Conservation (phyloP, 2,329 filamentous ascomycete species). For the Ophiocordyceps unilateralis region DNA sequence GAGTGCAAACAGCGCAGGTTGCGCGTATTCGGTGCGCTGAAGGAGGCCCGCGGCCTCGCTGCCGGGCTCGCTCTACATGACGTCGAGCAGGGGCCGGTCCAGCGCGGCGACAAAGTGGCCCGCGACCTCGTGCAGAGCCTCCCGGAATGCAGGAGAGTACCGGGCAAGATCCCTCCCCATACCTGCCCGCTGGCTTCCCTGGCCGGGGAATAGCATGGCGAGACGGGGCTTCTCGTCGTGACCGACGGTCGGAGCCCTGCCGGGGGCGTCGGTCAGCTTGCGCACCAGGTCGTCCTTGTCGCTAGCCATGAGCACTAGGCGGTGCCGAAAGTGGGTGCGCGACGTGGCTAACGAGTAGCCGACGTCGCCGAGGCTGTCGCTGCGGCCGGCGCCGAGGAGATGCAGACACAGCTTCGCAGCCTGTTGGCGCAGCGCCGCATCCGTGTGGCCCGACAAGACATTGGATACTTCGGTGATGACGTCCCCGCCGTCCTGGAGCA, state of each 20-base stretch:
- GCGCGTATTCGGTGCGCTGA: no score
- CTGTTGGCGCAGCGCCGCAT: not conserved
- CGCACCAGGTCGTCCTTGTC: conserved; percentile 1
- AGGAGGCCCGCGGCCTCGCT: no score
- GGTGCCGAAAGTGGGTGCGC: not conserved
- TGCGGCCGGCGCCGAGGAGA: no score
- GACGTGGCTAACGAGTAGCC: conserved; percentile 3
- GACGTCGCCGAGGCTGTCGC: conserved; percentile 1
- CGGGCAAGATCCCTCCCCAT: conserved; percentile 14
- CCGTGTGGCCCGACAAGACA: conserved; percentile 1
- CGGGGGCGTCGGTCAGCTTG: conserved; percentile 3
- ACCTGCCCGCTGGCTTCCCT: conserved; percentile 14
- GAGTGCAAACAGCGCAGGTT: conserved; percentile 16
- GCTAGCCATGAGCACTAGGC: not conserved
- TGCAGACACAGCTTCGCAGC: not conserved
- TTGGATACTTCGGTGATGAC: conserved; percentile 14
- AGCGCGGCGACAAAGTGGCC: conserved; percentile 8
- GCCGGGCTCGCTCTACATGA: conserved; percentile 10
- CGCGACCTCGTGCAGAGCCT: conserved; percentile 5
- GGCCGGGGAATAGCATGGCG: conserved; percentile 18
- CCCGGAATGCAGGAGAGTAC: conserved; percentile 9
- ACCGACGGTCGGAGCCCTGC: no score
- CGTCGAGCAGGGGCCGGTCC: conserved; percentile 7
- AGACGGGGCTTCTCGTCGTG: conserved; percentile 1
- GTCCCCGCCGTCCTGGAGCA: conserved; percentile 11